Base-by-base conservation (phyloP, 805 yeast species). In the Metschnikowia sp. region DNA sequence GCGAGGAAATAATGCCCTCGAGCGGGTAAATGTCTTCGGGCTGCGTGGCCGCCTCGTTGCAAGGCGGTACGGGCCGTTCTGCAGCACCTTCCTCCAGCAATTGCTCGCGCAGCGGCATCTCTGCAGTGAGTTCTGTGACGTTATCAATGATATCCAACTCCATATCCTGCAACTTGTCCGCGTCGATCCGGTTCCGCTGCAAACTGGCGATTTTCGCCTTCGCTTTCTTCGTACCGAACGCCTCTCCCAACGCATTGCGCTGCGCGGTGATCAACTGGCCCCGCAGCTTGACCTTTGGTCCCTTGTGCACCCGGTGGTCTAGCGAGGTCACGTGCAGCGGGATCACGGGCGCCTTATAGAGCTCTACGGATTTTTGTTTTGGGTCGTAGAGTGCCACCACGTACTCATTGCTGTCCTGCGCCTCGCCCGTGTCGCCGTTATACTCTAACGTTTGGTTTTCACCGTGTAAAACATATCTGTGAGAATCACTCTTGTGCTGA, bases 141-240 rank as follows among this genome's bases (percentile, higher is more conserved):
- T 83, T 77, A 57, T 88, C 96, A 45, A 90, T 82, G 58, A 92
- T 91, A 57, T 88, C 94, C 50, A 81, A 65, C 63, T 92, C 94
- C 43, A 83, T 73, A 50, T 78, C 85, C 47, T 79, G 86, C 55
- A 94, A 77, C 65, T 83, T 80, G 44, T 82, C 95, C 2, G 96
- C 78, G 63, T 94, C 97, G 61, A 94, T 83, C 58, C 86, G 78
- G 69, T 94, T 94, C 65, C 86, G 82, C 60, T 84, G 94, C 59
- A 82, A 68, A 63, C 85, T 92, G 43, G 79, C 72, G 60, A 94
- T 86, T 32, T 96, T 96, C 58, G 88, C 86, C 72, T 89, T 92
- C 52, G 97, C 97, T 72, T 83, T 91, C 72, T 88, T 91, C 48
- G 99, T 92, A 77, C 99, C 99, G 59, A 94, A 94, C 3, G 94